Base-by-base conservation (phyloP, 2,329 filamentous ascomycete species). In the Diaporthe australafricana region DNA sequence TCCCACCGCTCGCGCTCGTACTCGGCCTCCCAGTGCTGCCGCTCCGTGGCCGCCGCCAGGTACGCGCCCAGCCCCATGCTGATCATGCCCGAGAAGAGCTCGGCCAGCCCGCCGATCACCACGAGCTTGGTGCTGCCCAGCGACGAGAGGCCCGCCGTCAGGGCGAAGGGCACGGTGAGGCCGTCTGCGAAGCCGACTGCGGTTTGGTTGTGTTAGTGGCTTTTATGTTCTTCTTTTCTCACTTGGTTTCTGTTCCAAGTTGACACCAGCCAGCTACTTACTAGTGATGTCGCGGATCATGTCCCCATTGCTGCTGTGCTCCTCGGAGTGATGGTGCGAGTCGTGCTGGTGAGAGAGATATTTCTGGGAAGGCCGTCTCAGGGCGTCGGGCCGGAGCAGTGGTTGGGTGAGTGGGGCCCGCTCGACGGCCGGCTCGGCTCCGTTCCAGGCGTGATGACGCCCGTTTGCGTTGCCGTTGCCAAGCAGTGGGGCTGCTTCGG, bases 41-140 rank as follows among this genome's bases (percentile, higher is more conserved):
- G 79, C 77, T 91, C 89, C 0, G 88, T 89, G 52, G 85, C 83
- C 35, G 90, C 91, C 11, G 91, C 92, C 1, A 95, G 85, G 79
- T 93, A 94, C 8, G 91, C 92, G 30, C 93, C 92, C 7, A 95
- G 84, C 1, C 93, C 93, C 93, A 95, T 95, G 68, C 89, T 92
- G 75, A 95, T 94, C 75, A 91, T 90, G 22, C 93, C 93, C 0
- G 91, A 91, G 78, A 93, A 92, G 62, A 95, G 86, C 83, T 95
- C 93, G 5, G 93, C 93, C 38, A 94, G 84, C 8, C 93, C 93
- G 66, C 91, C 93, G 74, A 92, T 89, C 72, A 96, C 89, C 75
- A 93, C 91, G 5, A 92, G 87, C 62, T 86, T 87, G 40, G 90
- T 90, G 78, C 89, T 86, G n/a, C 90, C 90, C 56, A 93, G 83